Conservation (phyloP, 164 flowering plant genomes). For the Annona cherimola region DNA sequence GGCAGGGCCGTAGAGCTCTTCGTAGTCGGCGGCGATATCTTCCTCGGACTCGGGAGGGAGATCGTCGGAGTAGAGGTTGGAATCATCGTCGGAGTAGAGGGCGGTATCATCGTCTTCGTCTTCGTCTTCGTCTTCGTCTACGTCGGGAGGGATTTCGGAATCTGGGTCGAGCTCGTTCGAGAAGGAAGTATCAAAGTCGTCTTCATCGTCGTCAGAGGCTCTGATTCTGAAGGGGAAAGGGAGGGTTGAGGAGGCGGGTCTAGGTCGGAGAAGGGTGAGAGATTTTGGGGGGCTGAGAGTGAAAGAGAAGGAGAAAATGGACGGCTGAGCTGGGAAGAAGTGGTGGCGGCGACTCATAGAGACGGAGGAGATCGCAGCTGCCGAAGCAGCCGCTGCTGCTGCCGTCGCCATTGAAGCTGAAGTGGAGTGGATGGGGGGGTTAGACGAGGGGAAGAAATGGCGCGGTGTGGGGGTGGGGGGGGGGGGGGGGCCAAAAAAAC, state of each 20-base stretch:
- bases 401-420: background rate
- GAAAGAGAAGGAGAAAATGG: conserved; percentile 2
- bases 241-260: conserved; percentile 13
- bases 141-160: conserved; percentile 37
- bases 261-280: conserved; percentile 7
- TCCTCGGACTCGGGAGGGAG: conserved; percentile 66
- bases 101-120: conserved; percentile 10
- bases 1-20: conserved; percentile 84
- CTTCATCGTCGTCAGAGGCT: conserved; percentile 20
- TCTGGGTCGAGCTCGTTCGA: conserved; percentile 47
- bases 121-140: conserved; percentile 9
- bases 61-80: conserved; percentile 71
- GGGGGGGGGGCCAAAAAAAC: too few species aligned
- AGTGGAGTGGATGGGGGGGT: background rate
- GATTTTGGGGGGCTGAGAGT: conserved; percentile 10
- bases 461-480: background rate
- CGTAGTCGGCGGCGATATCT: conserved; percentile 71
- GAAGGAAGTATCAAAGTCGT: conserved; percentile 47
- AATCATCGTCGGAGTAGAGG: conserved; percentile 56
- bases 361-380: conserved; percentile 24
- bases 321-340: conserved; percentile 17
- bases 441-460: background rate
- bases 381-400: conserved; percentile 4
- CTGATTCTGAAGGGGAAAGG: conserved; percentile 10
- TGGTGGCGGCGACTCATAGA: conserved; percentile 21